Base-by-base conservation (phyloP, 2,329 filamentous ascomycete species). In the Sphaerulina musiva region DNA sequence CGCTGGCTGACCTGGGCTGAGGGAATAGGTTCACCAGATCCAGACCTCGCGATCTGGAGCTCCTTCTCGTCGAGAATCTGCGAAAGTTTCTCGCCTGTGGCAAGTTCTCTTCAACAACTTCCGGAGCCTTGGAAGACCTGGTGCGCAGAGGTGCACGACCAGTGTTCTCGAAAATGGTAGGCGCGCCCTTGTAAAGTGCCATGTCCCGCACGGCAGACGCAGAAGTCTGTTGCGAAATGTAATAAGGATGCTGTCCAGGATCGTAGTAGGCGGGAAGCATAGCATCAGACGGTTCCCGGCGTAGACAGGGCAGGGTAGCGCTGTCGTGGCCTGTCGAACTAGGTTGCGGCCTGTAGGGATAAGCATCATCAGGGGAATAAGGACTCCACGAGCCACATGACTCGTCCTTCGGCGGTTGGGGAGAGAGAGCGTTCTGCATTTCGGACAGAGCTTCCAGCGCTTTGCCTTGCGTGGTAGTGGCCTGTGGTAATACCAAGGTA, bases 201-300 rank as follows among this genome's bases (percentile, higher is more conserved):
- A 69, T 72, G 50, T 76, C 73, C 44, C 73, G 69, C 7, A 73
- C 68, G 6, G 73, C 70, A 41, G 74, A 75, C 42, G 69, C 69
- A 20, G 72, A 74, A 3, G 72, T 74, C 55, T 75, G 73, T 64
- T 75, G 73, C 0, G 73, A 74, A 32, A 75, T 68, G 43, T 67
- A 64, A 29, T 72, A 61, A 8, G 74, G 73, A 32, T 69, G 70
- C 45, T 57, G 70, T 41, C 69, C 66, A 32, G 73, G 59, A 49
- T 75, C 73, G 63, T 75, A 74, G 58, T 73, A 70, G 32, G 72
- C 73, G 49, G 68, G 70, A 61, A 73, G 64, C 34, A 71, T 73
- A 8, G 69, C 70, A 51, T 63, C 71, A 7, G 71, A 74, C 10
- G 63, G 60, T 44, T 69, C 63, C 14, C 65, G 62, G 14, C 44